phyloP scores from a whole-genome alignment of 1,284 basidiomycete species.

The Kalmanozyma brasiliensis region DNA sequence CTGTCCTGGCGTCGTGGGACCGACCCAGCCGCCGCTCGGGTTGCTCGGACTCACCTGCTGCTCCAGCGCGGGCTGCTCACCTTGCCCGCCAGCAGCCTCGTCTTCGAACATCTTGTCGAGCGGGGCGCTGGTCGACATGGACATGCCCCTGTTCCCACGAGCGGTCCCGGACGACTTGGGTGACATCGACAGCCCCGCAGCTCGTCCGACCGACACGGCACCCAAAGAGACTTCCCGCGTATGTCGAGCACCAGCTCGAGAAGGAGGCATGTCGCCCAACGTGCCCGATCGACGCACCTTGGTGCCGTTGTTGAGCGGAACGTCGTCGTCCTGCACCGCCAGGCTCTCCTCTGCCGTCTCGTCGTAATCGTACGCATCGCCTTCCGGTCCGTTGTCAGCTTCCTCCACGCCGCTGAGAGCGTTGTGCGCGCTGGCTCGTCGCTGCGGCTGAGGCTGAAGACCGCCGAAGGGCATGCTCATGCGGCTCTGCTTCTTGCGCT shows the following conservation, averaged over 20 bases:
- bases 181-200: constrained; percentile 44
- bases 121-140: constrained; percentile 39
- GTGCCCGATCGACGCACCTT: constrained; percentile 45
- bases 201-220: constrained; percentile 43
- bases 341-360: constrained; percentile 23
- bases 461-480: constrained; percentile 51
- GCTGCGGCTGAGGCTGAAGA: constrained; percentile 14
- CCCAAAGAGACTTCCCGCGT: constrained; percentile 26
- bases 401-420: constrained; percentile 32
- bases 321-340: constrained; percentile 27
- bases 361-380: constrained; percentile 25
- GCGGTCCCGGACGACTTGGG: constrained; percentile 23
- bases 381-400: constrained; percentile 13
- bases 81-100: constrained; percentile 8
- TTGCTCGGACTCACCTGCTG: constrained; percentile 36
- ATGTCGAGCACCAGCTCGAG: constrained; percentile 13
- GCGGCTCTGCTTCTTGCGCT: constrained; percentile 54
- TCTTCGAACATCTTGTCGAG: constrained; percentile 44
- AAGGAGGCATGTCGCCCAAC: constrained; percentile 42
- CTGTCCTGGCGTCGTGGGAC: constrained; percentile 39
- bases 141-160: constrained; percentile 44
- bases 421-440: constrained; percentile 35
- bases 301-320: constrained; percentile 21
- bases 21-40: constrained; percentile 39
- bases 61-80: constrained; percentile 6